These are phyloP conservation scores for Triticum aestivum DNA, from an alignment of 176 grass and related monocot genomes.

Conservation along the genomic window DNA sequence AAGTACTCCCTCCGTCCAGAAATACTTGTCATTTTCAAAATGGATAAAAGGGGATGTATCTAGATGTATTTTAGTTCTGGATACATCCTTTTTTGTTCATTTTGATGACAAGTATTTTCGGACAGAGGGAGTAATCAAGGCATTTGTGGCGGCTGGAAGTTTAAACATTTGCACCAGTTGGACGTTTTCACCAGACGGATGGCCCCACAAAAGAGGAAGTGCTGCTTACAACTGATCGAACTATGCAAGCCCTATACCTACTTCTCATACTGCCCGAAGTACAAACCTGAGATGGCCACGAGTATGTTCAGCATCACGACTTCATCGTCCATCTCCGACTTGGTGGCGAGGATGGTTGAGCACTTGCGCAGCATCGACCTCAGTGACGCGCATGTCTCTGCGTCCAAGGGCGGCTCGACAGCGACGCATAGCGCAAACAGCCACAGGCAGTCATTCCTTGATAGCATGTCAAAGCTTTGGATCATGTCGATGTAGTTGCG, in stretches of 20 bases:
- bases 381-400: slow-evolving; percentile 62
- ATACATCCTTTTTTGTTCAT: too few species aligned
- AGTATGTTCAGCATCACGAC: slow-evolving; percentile 76
- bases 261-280: slow-evolving; percentile 78
- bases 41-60: too few species aligned
- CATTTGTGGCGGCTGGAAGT: background rate
- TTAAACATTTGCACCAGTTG: background rate
- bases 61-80: too few species aligned
- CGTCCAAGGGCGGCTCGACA: slow-evolving; percentile 56
- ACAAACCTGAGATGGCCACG: slow-evolving; percentile 58
- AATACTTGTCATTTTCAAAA: too few species aligned
- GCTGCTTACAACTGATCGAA: background rate
- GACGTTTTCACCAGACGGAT: background rate
- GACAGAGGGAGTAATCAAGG: background rate
- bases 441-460: slow-evolving; percentile 79
- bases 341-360: slow-evolving; percentile 44
- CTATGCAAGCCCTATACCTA: background rate
- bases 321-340: slow-evolving; percentile 60
- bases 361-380: slow-evolving; percentile 74
- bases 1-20: background rate
- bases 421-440: slow-evolving; percentile 67
- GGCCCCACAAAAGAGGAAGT: background rate
- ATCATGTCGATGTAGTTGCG: slow-evolving; percentile 62
- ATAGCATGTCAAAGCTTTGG: slow-evolving; percentile 51
- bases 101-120: too few species aligned